Conservation (phyloP, 345 rosid genomes). For the Populus alba region DNA sequence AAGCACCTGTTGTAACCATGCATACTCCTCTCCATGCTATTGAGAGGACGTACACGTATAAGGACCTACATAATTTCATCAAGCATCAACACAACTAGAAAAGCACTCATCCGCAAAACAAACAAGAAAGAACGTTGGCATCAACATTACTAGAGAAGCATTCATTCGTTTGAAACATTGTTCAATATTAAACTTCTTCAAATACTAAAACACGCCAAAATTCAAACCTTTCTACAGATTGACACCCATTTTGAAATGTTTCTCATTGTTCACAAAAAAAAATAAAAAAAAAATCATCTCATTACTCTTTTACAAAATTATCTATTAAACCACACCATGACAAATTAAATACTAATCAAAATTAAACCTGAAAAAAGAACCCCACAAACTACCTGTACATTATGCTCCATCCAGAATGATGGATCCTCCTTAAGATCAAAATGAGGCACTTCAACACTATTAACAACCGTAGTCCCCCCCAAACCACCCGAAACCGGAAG, state of each 20-base stretch:
- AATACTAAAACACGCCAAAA: neutral
- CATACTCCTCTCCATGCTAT: constrained; percentile 65
- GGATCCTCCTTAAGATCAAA: constrained; percentile 88
- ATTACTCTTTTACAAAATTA: neutral
- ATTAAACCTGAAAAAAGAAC: neutral
- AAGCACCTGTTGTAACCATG: constrained; percentile 79
- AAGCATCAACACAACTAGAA: neutral
- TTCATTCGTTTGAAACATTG: neutral
- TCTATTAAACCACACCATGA: neutral
- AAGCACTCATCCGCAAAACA: neutral
- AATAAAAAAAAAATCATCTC: neutral
- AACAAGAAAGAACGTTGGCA: neutral
- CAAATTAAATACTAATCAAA: neutral
- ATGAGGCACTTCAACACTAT: constrained; percentile 86
- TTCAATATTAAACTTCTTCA: neutral
- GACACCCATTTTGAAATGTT: neutral
- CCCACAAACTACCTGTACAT: constrained; percentile 64
- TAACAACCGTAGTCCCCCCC: constrained; percentile 41
- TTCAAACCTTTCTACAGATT: neutral
- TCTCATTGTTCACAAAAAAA: neutral
- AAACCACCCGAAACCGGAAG: constrained; percentile 53
- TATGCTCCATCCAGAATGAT: constrained; percentile 98
- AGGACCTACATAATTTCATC: constrained; percentile 49
- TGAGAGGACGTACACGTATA: constrained; percentile 85
- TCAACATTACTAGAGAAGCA: neutral